These are phyloP conservation scores for Thelonectria blattea DNA, from an alignment of 2,329 filamentous ascomycete species.

Conservation along the genomic window DNA sequence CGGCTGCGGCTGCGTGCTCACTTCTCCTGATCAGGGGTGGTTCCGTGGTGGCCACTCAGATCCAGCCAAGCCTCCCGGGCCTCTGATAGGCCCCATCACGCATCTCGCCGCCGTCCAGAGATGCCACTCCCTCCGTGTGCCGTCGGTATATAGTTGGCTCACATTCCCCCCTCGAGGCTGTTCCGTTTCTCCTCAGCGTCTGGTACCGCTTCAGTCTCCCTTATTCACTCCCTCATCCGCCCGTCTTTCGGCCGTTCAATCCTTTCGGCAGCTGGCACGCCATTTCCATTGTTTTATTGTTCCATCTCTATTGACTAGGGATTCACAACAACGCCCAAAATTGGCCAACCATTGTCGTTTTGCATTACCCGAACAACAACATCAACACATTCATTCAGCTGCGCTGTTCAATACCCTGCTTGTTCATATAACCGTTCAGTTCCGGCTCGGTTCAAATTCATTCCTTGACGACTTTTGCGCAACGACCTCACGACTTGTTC, in stretches of 20 bases:
- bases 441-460: neutral
- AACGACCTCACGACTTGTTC: constrained; percentile 12
- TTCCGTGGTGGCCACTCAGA: neutral
- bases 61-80: neutral
- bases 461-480: neutral
- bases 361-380: constrained; percentile 14
- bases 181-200: constrained; percentile 32
- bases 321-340: constrained; percentile 2
- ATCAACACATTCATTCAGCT: constrained; percentile 13
- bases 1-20: neutral
- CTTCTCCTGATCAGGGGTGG: too few species aligned
- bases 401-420: constrained; percentile 10
- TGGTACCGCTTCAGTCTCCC: constrained; percentile 22
- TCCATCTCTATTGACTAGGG: constrained; percentile 26
- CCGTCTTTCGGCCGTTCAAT: constrained; percentile 39
- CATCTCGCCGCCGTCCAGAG: neutral
- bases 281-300: constrained; percentile 25
- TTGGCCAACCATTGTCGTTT: constrained; percentile 4
- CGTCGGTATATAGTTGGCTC: constrained; percentile 34
- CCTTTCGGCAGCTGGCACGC: constrained; percentile 42
- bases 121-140: neutral
- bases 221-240: constrained; percentile 15
- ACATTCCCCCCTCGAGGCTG: constrained; percentile 36
- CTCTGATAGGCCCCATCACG: neutral
- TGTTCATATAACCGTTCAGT: constrained; percentile 1